Base-by-base conservation (phyloP, 345 rosid species). In the Streptanthus diversifolius region DNA sequence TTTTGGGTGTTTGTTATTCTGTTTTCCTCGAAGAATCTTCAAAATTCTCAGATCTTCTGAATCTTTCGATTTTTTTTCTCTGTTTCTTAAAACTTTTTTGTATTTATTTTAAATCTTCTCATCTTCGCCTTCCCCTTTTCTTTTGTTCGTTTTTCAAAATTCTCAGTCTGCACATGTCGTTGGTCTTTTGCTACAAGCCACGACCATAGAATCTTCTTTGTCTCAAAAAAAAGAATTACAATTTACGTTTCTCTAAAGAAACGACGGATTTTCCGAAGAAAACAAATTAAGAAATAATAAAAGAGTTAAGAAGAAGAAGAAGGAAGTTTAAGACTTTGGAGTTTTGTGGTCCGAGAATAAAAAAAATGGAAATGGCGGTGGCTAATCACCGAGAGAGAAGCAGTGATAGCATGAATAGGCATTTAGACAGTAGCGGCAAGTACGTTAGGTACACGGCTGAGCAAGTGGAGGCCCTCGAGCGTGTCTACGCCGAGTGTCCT, bases 341-440 rank as follows among this genome's bases (percentile, higher is more conserved):
- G 59, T 37, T 68, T 54, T 60, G 71, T 57, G 70, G 63, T 52
- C 7, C 3, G 32, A 30, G 27, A 8, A 48, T 25, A 11, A 48
- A 63, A 83, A 57, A n/a, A 63, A 85, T 83, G 88, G 85, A 85
- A 66, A 90, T 90, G 96, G 92, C 87, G 92, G 92, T 74, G 93
- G 99, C 86, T 24, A 77, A 57, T 35, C 93, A 90, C 77, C 77
- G 91, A 51, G 98, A 90, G 82, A 70, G 80, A 70, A 88, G 84
- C 63, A 83, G 92, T 76, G 87, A 95, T 35, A 86, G 86, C 79
- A 88, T 92, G 44, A 85, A 76, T 78, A 90, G 87, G 65, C 98
- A 87, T 70, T 79, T 87, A 55, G 98, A 90, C 32, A 66, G 79
- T 25, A 65, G 64, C 9, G 98, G 99, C 0, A 95, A 95, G 83